phyloP scores from a whole-genome alignment of 2,329 filamentous ascomycete genomes.

The Colletotrichum gloeosporioides region DNA sequence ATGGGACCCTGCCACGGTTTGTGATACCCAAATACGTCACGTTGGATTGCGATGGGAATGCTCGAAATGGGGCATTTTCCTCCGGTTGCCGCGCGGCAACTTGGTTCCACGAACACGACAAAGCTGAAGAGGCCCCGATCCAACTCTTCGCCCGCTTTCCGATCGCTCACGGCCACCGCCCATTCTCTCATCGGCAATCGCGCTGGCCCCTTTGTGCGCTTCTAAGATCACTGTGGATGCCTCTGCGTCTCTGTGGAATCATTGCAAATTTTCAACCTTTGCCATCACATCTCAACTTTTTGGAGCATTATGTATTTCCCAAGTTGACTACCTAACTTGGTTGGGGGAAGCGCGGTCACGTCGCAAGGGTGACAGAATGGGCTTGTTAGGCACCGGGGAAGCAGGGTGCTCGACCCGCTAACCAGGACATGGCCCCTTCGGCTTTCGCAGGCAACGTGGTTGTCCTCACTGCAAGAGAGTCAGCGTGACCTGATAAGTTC shows the following conservation, averaged over 20 bases:
- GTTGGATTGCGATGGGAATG: not conserved
- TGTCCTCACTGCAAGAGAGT: not conserved
- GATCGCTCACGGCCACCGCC: not conserved
- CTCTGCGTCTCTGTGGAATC: not conserved
- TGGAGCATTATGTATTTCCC: not conserved
- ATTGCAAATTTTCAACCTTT: conserved; percentile 1
- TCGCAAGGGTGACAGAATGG: conserved; percentile 13
- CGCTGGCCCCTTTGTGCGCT: not conserved
- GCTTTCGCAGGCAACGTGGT: conserved; percentile 10
- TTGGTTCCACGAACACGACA: not conserved
- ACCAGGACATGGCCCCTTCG: conserved; percentile 14
- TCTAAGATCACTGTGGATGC: not conserved
- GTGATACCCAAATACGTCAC: not conserved
- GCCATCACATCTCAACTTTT: conserved; percentile 18
- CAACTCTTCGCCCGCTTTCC: not conserved
- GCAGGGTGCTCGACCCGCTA: conserved; percentile 15
- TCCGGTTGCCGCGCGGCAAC: not conserved
- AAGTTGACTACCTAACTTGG: not conserved
- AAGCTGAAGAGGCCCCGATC: not conserved
- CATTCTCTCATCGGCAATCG: conserved; percentile 3
- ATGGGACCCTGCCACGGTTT: not conserved
- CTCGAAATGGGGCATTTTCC: not conserved
- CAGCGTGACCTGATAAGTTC: not conserved
- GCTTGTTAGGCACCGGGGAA: conserved; percentile 19
- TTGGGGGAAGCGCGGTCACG: conserved; percentile 2